Base-by-base conservation (phyloP, 129 eudicot genomes). In the Deinandra increscens region DNA sequence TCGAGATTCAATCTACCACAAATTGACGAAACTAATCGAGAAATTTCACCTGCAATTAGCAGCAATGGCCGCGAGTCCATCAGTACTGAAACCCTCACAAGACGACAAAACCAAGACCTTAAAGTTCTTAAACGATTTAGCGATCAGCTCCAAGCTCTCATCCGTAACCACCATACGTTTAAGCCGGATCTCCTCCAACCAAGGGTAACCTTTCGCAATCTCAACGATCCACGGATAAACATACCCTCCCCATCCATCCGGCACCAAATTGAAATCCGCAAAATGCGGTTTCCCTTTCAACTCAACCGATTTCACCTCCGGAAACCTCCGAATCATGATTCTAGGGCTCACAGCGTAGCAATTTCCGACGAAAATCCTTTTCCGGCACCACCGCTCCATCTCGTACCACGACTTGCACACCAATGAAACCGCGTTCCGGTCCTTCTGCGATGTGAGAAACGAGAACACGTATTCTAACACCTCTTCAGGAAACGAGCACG, bases 41-140 rank as follows among this genome's bases (percentile, higher is more conserved):
- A 38, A 10, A 23, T 2, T 8, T 6, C 19, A 70, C 75, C 75
- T 70, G 66, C 75, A 70, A 56, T 70, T 56, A 58, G 75, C 56
- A 26, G 66, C 75, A 56, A 70, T 41, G 36, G 75, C 66, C 4
- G 75, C 75, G 14, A 70, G 56, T 23, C 75, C 75, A 70, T 70
- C 66, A 42, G 75, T 70, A 55, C 75, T 70, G 23, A 70, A 70
- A 5, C 75, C 75, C 45, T 70, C 75, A 70, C 66, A 70, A 7
- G 75, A 56, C 43, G 22, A 12, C 66, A 70, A 42, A 11, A 43
- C 49, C 66, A 70, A 26, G 23, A 70, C 75, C 55, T 20, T 58
- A n/a, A 70, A 55, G 8, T 29, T 58, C 36, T 10, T 26, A 42
- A 70, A 70, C 39, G 42, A 23, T 3, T 42, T 56, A n/a, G 31